Base-by-base conservation (phyloP, 331 rosid species). In the Saraca asoca region DNA sequence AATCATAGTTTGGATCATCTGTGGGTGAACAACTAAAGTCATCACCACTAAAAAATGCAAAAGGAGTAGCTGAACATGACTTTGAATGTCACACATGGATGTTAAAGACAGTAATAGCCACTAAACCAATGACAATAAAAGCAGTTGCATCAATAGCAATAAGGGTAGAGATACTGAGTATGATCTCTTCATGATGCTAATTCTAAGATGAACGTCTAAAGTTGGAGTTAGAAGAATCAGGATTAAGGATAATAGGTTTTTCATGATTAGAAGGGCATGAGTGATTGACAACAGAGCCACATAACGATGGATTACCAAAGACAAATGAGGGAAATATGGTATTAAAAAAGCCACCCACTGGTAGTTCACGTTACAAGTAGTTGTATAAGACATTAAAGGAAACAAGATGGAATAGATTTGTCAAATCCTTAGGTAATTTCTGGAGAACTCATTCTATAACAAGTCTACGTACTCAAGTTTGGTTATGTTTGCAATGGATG, bases 91-190 rank as follows among this genome's bases (percentile, higher is more conserved):
- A 81, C 0, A 59, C 95, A 6, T 33, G 92, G 51, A 88, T 73
- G 60, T 94, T 94, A 62, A 94, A 86, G 58, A 88, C 79, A 33
- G 96, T 94, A 43, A 94, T 75, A 55, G 96, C 92, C 54, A 86
- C 75, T n/a, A 94, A 97, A 45, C 99, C 99, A 7, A 88, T 50
- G 13, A 79, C 80, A 71, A 94, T 94, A 43, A 85, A 83, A 45
- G 88, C 95, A 77, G 99, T 97, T 29, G 99, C 99, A 7, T 92
- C 92, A 38, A 94, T 94, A 53, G 99, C 99, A 79, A 94, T 80
- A 68, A 94, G 88, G 17, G 95, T 86, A 38, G 99, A 94, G 61
- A 94, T 85, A 74, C 97, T 94, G 46, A 94, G 91, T 62, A 90
- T 62, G 77, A 80, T 88, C 75, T 80, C 74, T 31, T 74, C 88